Base-by-base conservation (phyloP, 164 flowering plant species). In the Stephania japonica region DNA sequence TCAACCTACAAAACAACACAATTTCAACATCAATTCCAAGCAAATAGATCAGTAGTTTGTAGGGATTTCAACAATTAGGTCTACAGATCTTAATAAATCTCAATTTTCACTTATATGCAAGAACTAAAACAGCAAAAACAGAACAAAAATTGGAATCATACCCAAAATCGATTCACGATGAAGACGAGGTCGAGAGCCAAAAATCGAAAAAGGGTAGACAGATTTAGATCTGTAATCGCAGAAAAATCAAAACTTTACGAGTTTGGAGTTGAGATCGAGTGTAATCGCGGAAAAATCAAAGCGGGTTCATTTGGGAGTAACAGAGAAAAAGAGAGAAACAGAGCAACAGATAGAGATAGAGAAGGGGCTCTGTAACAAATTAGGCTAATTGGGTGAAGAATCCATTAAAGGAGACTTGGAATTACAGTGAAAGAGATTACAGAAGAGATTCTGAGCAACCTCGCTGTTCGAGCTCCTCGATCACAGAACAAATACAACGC, bases 371-470 rank as follows among this genome's bases (percentile, higher is more conserved):
- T 24, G 21, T 7, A 19, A 59, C 64, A 19, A 59, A 59, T 59
- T 18, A 9, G 9, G 21, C 21, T 7, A 59, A n/a, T 59, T 59
- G 23, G 23, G 24, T 5, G 6, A 23, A 18, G 6, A 21, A 10
- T 61, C 19, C 7, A 27, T 9, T 10, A 8, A 63, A 63, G 6
- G 42, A 27, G 18, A 27, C 41, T 7, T 12, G 42, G 18, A 7
- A 10, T 5, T 27, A 65, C 7, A 4, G 14, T 14, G 21, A 65
- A 27, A 59, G 8, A 59, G 64, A 59, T n/a, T 59, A n/a, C 42
- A 32, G 68, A 65, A 32, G 43, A 65, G 68, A 65, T 27, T 27
- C 42, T 65, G 68, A 4, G 19, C 43, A 65, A 65, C 68, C 68
- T 65, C 21, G 68, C 16, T 32, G 3, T 32, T 63, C 27, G 32